These are phyloP conservation scores for Aspergillus thermomutatus DNA, from an alignment of 2,329 filamentous ascomycete species.

Conservation along the genomic window DNA sequence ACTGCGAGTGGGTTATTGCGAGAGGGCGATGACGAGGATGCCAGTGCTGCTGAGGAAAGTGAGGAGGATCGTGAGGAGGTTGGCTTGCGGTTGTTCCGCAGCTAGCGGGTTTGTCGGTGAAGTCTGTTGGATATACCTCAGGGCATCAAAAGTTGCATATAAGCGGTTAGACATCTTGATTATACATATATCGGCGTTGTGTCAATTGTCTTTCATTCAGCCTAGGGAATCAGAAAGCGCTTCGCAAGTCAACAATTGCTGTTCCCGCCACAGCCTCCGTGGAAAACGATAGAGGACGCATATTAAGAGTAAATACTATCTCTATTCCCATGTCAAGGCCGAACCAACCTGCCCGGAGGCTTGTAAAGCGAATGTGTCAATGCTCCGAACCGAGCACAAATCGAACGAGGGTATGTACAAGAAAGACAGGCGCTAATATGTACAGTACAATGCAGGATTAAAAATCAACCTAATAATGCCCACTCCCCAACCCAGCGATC, in stretches of 20 bases:
- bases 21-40: slow-evolving; percentile 56
- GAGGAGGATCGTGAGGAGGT: slow-evolving; percentile 31
- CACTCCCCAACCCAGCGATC: too few species aligned
- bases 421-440: neutral
- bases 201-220: neutral
- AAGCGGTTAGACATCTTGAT: neutral
- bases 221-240: neutral
- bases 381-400: too few species aligned
- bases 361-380: too few species aligned
- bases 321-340: neutral
- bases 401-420: neutral
- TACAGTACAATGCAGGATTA: neutral
- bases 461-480: neutral
- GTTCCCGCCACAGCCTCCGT: neutral
- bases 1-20: slow-evolving; percentile 62
- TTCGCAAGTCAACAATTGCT: neutral
- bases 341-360: neutral
- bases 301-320: neutral
- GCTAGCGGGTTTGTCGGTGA: slow-evolving; percentile 9
- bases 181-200: neutral
- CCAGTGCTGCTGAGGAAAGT: slow-evolving; percentile 23
- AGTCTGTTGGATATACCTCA: neutral
- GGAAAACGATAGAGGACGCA: neutral
- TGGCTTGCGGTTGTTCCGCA: slow-evolving; percentile 32
- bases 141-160: neutral